Evolutionary conservation across 2,329 filamentous ascomycete species (phyloP).

Genomic region (Oidium heveae): DNA sequence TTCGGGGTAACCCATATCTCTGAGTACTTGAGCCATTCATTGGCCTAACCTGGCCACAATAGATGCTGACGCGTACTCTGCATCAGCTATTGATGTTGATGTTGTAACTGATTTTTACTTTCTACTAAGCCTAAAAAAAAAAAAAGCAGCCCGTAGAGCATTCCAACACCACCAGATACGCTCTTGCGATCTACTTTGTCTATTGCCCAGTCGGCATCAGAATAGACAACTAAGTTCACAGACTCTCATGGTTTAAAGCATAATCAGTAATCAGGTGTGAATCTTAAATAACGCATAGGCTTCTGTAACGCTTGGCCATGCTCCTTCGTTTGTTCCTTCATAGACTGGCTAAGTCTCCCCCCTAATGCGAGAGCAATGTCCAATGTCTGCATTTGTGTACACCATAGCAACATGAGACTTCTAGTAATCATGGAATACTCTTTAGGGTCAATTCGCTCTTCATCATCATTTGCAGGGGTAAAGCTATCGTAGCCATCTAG

Average conservation of each 20-base stretch:
- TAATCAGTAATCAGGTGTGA: neutral
- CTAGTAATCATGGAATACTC: neutral
- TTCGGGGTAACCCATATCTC: neutral
- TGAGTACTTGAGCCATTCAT: neutral
- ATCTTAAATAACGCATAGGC: neutral
- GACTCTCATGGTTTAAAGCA: neutral
- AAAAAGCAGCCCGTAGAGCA: neutral
- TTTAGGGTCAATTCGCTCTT: neutral
- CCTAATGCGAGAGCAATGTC: neutral
- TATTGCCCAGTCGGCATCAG: neutral
- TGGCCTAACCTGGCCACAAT: neutral
- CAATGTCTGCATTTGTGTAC: neutral
- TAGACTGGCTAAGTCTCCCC: neutral
- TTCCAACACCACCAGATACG: neutral
- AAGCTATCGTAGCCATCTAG: neutral
- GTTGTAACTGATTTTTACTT: neutral
- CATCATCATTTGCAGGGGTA: neutral
- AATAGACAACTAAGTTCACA: neutral
- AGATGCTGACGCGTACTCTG: neutral
- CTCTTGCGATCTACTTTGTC: neutral
- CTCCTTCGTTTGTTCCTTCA: neutral
- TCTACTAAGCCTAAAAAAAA: neutral
- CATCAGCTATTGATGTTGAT: neutral
- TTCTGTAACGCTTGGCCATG: neutral
- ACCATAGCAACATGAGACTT: constrained; percentile 1